Evolutionary conservation across 768 basidiomycete genomes (phyloP).

Genomic region (Pleurotus citrinopileatus): DNA sequence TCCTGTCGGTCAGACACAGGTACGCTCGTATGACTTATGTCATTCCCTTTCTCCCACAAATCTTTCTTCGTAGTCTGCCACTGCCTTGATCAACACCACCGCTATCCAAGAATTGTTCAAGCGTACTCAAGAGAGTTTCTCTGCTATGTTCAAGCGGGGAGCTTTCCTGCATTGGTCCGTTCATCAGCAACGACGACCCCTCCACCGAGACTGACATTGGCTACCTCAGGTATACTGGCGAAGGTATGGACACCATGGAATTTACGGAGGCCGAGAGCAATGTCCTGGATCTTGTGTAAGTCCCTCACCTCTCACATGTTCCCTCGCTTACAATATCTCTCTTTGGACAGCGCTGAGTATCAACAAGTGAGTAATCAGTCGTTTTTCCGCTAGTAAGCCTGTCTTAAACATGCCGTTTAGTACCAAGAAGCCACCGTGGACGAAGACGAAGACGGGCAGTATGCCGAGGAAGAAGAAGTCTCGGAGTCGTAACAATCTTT

Average conservation of each 20-base stretch:
- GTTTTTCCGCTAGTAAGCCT: not conserved
- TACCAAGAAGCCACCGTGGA: constrained; percentile 59
- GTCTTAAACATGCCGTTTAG: constrained; percentile 24
- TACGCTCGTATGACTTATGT: constrained; percentile 28
- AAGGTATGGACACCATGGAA: constrained; percentile 89
- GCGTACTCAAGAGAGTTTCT: constrained; percentile 71
- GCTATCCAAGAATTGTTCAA: constrained; percentile 86
- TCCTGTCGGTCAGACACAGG: constrained; percentile 75
- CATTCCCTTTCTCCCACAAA: constrained; percentile 11
- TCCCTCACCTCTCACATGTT: constrained; percentile 12
- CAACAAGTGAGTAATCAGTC: constrained; percentile 60
- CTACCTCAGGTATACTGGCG: constrained; percentile 64
- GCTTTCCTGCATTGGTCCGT: constrained; percentile 83
- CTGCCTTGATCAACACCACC: constrained; percentile 75
- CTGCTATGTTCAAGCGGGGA: constrained; percentile 76
- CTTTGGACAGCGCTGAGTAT: constrained; percentile 71
- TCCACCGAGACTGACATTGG: not conserved
- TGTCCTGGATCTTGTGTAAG: constrained; percentile 75
- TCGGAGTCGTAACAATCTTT: not conserved
- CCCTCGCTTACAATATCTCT: constrained; percentile 9
- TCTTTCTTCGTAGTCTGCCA: constrained; percentile 47
- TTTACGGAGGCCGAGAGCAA: constrained; percentile 90
- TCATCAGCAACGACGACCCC: not conserved
- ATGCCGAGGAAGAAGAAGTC: constrained; percentile 21
- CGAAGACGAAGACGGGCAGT: constrained; percentile 38